Evolutionary conservation across 192 early-diverging fungal genomes (phyloP), one percentile per base, ranked within the genome.

Genomic region (Chytriomyces confervae): DNA sequence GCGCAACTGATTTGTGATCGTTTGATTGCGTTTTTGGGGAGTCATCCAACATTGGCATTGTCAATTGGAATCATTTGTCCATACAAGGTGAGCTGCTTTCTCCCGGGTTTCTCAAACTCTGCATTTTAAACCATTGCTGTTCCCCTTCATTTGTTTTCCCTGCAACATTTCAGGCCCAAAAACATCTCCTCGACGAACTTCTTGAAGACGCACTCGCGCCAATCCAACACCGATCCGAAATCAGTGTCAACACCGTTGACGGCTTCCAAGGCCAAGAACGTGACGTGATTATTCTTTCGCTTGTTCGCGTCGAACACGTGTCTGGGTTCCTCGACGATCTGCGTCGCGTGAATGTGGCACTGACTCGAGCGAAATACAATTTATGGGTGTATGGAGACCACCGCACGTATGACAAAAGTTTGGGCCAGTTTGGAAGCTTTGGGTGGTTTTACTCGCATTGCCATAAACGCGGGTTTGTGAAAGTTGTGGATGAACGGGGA

Each of bases 401-500:
- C 10, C 18, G 61, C 11, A 74, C 72, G 29, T 74, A 63, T 63
- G 20, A 45, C 18, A 74, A 62, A 9, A 44, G 72, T 63, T 11
- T 74, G 72, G 72, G 72, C 27, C 72, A 74, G 44, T 74, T 74
- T 74, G 72, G 72, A 45, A 62, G 60, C 46, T 74, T 74, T 63
- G 72, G 72, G 24, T 74, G 72, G 72, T 74, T 74, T 63, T 74
- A 60, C 45, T n/a, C n/a, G n/a, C 62, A 63, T 63, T 74, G 72
- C 45, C 44, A 63, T 8, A 36, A 62, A 23, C 10, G 20, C 9
- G 72, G 72, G 43, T 74, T 63, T 74, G 72, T 74, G 29, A 74
- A 63, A 46, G 11, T 8, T 3, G 72, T 74, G 16, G 23, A 61
- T 47, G 72, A 23, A 46, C 11, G 8, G 3, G 10, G 18, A 10